A percentile compares a stretch with the other conserved stretches of the same genome.
phyloP scores from a whole-genome alignment of 139 green algal genomes.

The Pleodorina starrii region DNA sequence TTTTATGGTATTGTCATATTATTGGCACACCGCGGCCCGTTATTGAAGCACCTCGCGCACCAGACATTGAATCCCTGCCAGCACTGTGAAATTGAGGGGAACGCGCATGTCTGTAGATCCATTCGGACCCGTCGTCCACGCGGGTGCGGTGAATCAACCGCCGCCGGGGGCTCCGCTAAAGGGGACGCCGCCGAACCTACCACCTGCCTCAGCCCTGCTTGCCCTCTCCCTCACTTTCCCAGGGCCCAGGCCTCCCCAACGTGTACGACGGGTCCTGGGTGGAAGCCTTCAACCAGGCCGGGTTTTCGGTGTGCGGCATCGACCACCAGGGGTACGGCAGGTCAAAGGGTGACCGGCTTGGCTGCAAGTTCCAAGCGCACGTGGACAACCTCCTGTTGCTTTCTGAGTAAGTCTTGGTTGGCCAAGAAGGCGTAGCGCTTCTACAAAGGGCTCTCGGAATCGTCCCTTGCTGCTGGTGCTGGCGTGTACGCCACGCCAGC shows the following conservation, averaged over 20 bases:
- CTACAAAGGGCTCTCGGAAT: no score
- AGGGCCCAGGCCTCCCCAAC: conserved; percentile 51
- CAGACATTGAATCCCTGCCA: no score
- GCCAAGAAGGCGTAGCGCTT: no score
- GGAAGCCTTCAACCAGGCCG: conserved; percentile 70
- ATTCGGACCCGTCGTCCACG: no score
- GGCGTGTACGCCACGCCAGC: no score
- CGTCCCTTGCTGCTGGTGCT: no score
- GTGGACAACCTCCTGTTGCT: conserved; percentile 77
- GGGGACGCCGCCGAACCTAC: neutral
- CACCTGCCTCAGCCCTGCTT: neutral
- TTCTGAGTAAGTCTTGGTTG: conserved; percentile 24
- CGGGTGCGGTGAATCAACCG: neutral
- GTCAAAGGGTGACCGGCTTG: conserved; percentile 65
- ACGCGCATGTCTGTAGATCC: no score
- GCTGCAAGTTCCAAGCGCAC: conserved; percentile 74
- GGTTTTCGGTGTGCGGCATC: conserved; percentile 74
- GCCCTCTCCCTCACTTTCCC: neutral
- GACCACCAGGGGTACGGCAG: conserved; percentile 79
- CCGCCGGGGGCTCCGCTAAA: neutral
- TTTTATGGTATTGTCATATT: neutral
- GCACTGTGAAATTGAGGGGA: no score
- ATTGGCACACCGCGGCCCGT: neutral
- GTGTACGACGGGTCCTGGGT: conserved; percentile 80
- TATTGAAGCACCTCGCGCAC: no score